phyloP scores from a whole-genome alignment of 1,284 basidiomycete species.

The Cutaneotrichosporon cutaneum region DNA sequence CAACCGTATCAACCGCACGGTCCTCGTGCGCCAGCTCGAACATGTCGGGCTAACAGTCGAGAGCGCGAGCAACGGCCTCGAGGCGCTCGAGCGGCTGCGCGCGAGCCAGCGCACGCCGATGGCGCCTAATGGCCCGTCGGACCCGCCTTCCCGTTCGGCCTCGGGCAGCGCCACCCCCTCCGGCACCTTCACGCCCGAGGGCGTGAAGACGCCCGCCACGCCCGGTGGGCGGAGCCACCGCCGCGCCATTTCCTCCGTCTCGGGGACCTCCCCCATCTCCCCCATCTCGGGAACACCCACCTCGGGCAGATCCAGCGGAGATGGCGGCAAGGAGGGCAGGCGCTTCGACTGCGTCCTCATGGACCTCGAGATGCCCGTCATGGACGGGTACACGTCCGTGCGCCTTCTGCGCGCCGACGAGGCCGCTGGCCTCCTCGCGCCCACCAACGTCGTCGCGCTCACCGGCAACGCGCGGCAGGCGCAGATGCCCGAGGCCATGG shows the following conservation, averaged over 20 bases:
- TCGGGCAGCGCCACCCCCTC: background rate
- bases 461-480: conserved; percentile 30
- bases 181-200: background rate
- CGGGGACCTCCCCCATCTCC: background rate
- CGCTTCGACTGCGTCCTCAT: conserved; percentile 48
- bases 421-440: conserved; percentile 7
- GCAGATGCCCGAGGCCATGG: conserved; percentile 27
- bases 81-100: conserved; percentile 50
- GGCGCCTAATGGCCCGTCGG: background rate
- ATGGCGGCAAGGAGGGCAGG: too few species aligned
- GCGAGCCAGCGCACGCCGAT: background rate
- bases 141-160: background rate
- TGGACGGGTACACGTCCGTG: conserved; percentile 28
- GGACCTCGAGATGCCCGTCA: conserved; percentile 51
- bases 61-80: conserved; percentile 50
- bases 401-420: conserved; percentile 20
- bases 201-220: too few species aligned
- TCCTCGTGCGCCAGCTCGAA: conserved; percentile 24
- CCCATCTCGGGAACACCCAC: too few species aligned
- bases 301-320: too few species aligned
- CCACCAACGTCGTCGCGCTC: conserved; percentile 18
- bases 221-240: too few species aligned
- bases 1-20: conserved; percentile 49
- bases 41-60: conserved; percentile 19
- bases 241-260: background rate